phyloP scores from a whole-genome alignment of 345 rosid species.

The Orychophragmus violaceus region DNA sequence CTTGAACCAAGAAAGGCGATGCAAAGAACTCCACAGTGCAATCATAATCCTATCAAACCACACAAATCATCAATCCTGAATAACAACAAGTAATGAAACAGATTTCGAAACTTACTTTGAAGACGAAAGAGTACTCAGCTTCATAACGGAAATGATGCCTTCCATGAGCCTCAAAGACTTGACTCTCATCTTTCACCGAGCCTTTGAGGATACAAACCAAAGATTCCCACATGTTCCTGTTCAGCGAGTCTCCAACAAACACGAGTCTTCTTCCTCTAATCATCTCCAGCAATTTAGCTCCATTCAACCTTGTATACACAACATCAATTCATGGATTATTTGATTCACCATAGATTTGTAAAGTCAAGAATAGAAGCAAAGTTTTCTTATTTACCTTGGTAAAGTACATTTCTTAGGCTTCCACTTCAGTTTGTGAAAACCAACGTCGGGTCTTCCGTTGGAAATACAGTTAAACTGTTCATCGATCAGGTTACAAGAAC shows the following conservation, averaged over 20 bases:
- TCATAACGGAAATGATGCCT: conserved; percentile 70
- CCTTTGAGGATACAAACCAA: conserved; percentile 75
- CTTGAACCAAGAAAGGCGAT: conserved; percentile 89
- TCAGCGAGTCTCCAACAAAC: conserved; percentile 88
- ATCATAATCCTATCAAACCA: conserved; percentile 59
- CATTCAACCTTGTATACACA: conserved; percentile 50
- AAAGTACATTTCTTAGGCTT: conserved; percentile 75
- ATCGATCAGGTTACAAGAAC: conserved; percentile 77
- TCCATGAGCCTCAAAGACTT: conserved; percentile 78
- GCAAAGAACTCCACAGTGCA: conserved; percentile 82
- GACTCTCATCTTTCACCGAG: conserved; percentile 53
- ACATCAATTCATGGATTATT: too few relatives aligned
- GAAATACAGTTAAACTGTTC: conserved; percentile 70
- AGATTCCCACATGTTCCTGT: conserved; percentile 99
- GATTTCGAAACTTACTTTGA: conserved; percentile 44
- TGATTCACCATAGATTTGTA: too few relatives aligned
- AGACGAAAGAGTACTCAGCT: conserved; percentile 76
- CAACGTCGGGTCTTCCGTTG: conserved; percentile 78
- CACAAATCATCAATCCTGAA: not conserved
- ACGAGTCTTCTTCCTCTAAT: conserved; percentile 81
- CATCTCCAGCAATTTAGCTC: conserved; percentile 56
- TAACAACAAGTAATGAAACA: not conserved
- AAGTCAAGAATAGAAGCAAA: too few relatives aligned
- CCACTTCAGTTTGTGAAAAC: conserved; percentile 74
- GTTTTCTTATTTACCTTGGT: conserved; percentile 50